Conservation (phyloP, 768 basidiomycete species). For the Boletus fagicola region DNA sequence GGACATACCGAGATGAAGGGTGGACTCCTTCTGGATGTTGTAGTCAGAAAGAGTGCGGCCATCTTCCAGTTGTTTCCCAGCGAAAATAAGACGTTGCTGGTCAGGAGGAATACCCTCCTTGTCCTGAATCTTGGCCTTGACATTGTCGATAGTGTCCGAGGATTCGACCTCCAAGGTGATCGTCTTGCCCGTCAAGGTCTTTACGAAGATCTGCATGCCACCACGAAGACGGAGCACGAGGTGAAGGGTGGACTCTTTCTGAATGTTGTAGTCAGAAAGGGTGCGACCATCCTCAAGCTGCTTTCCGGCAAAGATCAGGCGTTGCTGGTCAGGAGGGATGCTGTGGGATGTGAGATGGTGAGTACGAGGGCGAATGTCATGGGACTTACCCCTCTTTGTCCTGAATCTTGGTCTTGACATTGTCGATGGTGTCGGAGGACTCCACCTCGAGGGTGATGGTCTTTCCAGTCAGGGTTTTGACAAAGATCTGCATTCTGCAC, state of each 20-base stretch:
- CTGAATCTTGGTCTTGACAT: slow-evolving; percentile 48
- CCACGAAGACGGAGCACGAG: slow-evolving; percentile 87
- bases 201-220: slow-evolving; percentile 84
- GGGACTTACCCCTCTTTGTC: slow-evolving; percentile 60
- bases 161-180: slow-evolving; percentile 90
- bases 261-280: slow-evolving; percentile 87
- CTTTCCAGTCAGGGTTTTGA: slow-evolving; percentile 88
- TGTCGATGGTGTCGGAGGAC: slow-evolving; percentile 29
- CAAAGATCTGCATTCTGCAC: slow-evolving; percentile 58
- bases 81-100: slow-evolving; percentile 88
- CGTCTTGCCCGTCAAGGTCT: slow-evolving; percentile 85
- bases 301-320: slow-evolving; percentile 95
- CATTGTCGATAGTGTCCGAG: slow-evolving; percentile 84
- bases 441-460: slow-evolving; percentile 51
- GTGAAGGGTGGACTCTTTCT: slow-evolving; percentile 94
- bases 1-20: slow-evolving; percentile 45
- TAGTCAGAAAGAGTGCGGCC: slow-evolving; percentile 89
- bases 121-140: slow-evolving; percentile 91
- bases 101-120: slow-evolving; percentile 90
- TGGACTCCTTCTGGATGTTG: slow-evolving; percentile 89
- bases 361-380: accelerated
- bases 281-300: slow-evolving; percentile 94
- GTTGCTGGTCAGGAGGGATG: slow-evolving; percentile 88
- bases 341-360: slow-evolving; percentile 22
- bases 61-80: slow-evolving; percentile 90